phyloP scores from a whole-genome alignment of 805 yeast genomes.

The Cyberlindnera nakhonratchasimensis region DNA sequence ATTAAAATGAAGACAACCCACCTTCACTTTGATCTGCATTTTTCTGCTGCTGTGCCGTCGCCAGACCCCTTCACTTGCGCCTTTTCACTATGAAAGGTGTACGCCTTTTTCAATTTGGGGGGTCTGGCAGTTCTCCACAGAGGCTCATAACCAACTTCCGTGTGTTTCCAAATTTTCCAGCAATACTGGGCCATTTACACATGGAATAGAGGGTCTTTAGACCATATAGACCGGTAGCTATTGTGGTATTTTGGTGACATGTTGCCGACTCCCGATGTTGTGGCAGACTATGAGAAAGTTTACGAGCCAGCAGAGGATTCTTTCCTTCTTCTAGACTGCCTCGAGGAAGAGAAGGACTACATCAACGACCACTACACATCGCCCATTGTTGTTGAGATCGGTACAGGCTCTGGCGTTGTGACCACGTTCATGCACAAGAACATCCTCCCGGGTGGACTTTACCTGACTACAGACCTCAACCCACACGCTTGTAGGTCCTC shows the following conservation, averaged over 20 bases:
- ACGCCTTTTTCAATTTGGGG: not conserved
- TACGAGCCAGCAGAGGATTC: slow-evolving; percentile 97
- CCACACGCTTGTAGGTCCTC: slow-evolving; percentile 68
- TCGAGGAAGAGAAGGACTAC: slow-evolving; percentile 55
- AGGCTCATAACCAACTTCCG: not conserved
- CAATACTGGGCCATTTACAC: too few species aligned
- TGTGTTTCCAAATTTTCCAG: not conserved
- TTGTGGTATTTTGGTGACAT: too few species aligned
- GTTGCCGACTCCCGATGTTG: slow-evolving; percentile 76
- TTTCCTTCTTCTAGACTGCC: slow-evolving; percentile 73
- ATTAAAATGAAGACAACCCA: slow-evolving; percentile 25
- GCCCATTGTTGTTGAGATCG: slow-evolving; percentile 76
- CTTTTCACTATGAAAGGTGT: too few species aligned
- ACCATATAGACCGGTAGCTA: too few species aligned
- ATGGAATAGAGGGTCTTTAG: too few species aligned
- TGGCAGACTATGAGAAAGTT: slow-evolving; percentile 63
- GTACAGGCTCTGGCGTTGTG: slow-evolving; percentile 90
- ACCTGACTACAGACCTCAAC: slow-evolving; percentile 74
- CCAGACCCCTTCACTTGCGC: too few species aligned
- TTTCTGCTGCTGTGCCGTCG: not conserved
- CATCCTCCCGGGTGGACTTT: slow-evolving; percentile 50
- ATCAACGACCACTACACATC: slow-evolving; percentile 31
- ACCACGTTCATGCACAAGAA: slow-evolving; percentile 67
- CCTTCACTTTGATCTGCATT: slow-evolving; percentile 68
- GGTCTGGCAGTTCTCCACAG: not conserved